These are phyloP conservation scores for Solanum microdontum DNA, from an alignment of 257 asterid species.

Conservation along the genomic window DNA sequence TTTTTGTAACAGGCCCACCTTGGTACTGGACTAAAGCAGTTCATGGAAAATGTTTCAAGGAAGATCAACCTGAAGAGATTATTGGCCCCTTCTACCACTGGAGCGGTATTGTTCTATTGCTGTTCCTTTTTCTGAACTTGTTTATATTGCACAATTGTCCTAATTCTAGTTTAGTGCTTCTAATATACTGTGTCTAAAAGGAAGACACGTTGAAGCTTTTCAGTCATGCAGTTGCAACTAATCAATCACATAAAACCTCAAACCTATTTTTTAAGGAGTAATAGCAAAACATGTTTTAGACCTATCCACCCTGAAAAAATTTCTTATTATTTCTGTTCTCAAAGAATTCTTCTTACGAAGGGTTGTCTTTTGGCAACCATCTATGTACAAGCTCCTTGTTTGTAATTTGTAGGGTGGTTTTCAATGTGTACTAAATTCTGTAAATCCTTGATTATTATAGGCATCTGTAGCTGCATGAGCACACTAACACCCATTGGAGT, in stretches of 20 bases:
- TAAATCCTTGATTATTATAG: not conserved
- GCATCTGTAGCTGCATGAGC: not conserved
- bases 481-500: not conserved
- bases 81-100: conserved; percentile 73
- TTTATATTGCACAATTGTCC: not conserved
- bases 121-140: not conserved
- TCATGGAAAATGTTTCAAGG: conserved; percentile 15
- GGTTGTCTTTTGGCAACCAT: not conserved
- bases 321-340: not conserved
- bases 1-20: conserved; percentile 35
- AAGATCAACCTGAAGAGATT: conserved; percentile 64
- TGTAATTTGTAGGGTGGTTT: not conserved
- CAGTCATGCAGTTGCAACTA: not conserved
- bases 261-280: not conserved
- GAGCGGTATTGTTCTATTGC: conserved; percentile 45
- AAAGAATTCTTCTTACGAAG: not conserved
- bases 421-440: not conserved
- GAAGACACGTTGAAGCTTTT: not conserved
- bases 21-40: conserved; percentile 25
- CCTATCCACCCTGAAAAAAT: not conserved
- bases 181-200: not conserved
- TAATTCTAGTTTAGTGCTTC: not conserved
- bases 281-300: not conserved
- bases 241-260: not conserved
- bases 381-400: not conserved